These are phyloP conservation scores for Colletotrichum tabaci DNA, from an alignment of 2,329 filamentous ascomycete genomes.

Conservation along the genomic window DNA sequence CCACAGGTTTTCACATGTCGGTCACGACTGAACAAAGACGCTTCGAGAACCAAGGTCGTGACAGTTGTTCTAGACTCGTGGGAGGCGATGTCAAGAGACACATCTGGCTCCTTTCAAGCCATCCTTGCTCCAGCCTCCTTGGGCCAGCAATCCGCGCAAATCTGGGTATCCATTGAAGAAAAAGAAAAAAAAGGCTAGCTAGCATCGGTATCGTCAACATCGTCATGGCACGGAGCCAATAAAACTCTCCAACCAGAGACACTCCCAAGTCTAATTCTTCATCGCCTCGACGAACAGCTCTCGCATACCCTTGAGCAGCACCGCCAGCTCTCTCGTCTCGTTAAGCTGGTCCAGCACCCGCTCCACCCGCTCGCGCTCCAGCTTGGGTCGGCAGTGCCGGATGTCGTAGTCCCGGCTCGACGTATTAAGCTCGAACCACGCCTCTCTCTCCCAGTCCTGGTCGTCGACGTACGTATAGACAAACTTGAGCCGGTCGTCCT, in stretches of 20 bases:
- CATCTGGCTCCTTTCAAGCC: not conserved
- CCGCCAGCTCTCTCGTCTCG: constrained; percentile 80
- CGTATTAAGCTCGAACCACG: constrained; percentile 93
- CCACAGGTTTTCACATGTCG: constrained; percentile 12
- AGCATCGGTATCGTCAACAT: constrained; percentile 32
- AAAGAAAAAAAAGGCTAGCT: constrained; percentile 3
- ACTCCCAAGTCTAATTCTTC: constrained; percentile 55
- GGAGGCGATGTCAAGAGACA: not conserved
- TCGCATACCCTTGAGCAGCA: constrained; percentile 86
- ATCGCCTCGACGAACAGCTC: constrained; percentile 81
- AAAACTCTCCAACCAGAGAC: not conserved
- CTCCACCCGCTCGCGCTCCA: constrained; percentile 84
- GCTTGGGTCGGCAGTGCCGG: constrained; percentile 83
- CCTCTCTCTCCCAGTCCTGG: constrained; percentile 88
- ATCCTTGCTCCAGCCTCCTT: not conserved
- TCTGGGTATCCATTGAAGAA: constrained; percentile 35
- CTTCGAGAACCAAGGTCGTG: constrained; percentile 1
- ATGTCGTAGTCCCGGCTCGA: constrained; percentile 88
- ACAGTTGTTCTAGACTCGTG: constrained; percentile 11
- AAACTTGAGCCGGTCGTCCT: constrained; percentile 89
- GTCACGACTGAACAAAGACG: not conserved
- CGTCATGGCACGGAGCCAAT: constrained; percentile 17
- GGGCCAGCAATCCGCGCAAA: constrained; percentile 7
- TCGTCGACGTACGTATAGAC: constrained; percentile 90
- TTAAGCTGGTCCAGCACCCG: constrained; percentile 84